Base-by-base conservation (phyloP, 2,329 filamentous ascomycete species). In the Incumbomyces delicatus region DNA sequence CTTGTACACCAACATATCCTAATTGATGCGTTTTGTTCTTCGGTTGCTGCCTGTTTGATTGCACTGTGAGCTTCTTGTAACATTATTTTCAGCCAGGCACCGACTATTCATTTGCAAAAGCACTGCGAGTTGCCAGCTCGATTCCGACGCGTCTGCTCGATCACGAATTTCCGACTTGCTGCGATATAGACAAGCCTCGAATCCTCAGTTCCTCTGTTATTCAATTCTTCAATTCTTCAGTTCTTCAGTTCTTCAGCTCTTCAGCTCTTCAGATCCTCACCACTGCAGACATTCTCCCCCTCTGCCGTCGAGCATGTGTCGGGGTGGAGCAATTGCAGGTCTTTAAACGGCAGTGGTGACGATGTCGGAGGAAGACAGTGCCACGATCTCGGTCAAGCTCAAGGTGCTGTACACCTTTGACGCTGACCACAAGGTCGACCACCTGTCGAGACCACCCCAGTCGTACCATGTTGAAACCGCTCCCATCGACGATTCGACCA, bases 351-450 rank as follows among this genome's bases (percentile, higher is more conserved):
- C 41, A 31, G 18, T 33, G 22, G 33, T 29, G 5, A 45, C 30
- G 13, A 45, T 45, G 42, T 29, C 37, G 27, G 44, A 46, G 27
- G 44, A 41, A 34, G 44, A 41, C 14, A 29, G 27, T n/a, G 75
- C 78, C 61, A 62, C 76, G 63, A 78, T 75, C 59, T 69, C 73
- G 35, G 83, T 86, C 79, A 80, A 80, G 67, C 73, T 96, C 66
- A 96, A 96, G 74, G 85, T 96, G 41, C 81, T 94, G 51, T 98
- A 96, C 68, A 95, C 88, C 29, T 95, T 96, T 68, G 89, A 96
- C 64, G 81, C 83, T 61, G 83, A 90, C 56, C 83, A 80, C 68
- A 88, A 88, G 66, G 83, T 87, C 53, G 89, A 90, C 62, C 95
- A 88, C 66, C 75, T 98, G 41, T 89, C 90, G 50, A 79, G 90